These are phyloP conservation scores for Setomelanomma holmii DNA, from an alignment of 2,329 filamentous ascomycete genomes.

Conservation along the genomic window DNA sequence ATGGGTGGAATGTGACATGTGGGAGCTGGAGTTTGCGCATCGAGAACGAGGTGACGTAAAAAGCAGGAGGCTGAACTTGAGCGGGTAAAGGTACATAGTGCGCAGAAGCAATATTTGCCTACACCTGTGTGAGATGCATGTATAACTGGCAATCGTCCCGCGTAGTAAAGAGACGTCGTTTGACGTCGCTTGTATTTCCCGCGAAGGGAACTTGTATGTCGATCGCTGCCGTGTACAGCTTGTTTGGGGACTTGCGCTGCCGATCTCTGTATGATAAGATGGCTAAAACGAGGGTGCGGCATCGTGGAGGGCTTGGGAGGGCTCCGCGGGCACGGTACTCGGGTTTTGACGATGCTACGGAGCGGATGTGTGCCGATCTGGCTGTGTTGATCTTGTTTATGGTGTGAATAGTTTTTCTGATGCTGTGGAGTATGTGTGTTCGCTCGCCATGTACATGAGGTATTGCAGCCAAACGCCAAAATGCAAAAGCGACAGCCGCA, in stretches of 20 bases:
- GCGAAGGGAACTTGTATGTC: background rate
- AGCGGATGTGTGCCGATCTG: background rate
- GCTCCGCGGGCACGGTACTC: background rate
- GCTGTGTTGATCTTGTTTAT: no score
- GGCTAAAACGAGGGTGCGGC: background rate
- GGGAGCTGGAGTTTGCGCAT: background rate
- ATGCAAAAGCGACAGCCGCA: background rate
- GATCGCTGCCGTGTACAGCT: background rate
- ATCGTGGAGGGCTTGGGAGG: background rate
- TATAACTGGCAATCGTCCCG: background rate
- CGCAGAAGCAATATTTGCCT: background rate
- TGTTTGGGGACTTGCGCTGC: background rate
- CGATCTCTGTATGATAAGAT: background rate
- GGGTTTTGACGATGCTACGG: background rate
- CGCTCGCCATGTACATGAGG: background rate
- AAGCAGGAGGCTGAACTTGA: background rate
- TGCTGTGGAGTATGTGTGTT: background rate
- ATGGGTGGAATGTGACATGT: background rate
- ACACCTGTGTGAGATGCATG: background rate
- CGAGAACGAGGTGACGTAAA: no score
- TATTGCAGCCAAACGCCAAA: background rate
- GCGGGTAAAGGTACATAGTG: background rate
- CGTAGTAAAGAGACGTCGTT: background rate
- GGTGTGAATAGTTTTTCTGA: no score
- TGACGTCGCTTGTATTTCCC: background rate